These are phyloP conservation scores for Sphaerobolus stellatus DNA, from an alignment of 1,284 basidiomycete genomes.

Conservation along the genomic window DNA sequence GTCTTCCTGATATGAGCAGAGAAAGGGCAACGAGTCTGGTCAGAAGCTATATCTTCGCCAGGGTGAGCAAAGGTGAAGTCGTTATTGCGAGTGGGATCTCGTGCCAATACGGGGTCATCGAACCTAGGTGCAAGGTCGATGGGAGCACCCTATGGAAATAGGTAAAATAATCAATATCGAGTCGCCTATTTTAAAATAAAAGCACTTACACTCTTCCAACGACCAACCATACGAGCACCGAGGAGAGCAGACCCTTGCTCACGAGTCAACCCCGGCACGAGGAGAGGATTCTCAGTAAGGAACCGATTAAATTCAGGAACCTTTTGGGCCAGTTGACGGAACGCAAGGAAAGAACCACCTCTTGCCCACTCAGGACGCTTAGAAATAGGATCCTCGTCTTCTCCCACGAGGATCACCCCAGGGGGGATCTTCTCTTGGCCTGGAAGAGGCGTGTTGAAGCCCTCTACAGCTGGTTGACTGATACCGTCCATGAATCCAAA, in stretches of 20 bases:
- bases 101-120: conserved; percentile 14
- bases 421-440: conserved; percentile 15
- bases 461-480: conserved; percentile 16
- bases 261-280: background rate
- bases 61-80: conserved; percentile 16
- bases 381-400: conserved; percentile 6
- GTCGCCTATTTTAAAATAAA: background rate
- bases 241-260: conserved; percentile 13
- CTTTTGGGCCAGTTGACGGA: conserved; percentile 2
- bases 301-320: conserved; percentile 14
- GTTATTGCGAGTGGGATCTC: conserved; percentile 16
- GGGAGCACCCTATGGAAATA: conserved; percentile 15
- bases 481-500: conserved; percentile 19
- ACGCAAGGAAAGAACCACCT: conserved; percentile 1
- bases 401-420: conserved; percentile 16
- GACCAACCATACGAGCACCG: conserved; percentile 21
- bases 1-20: conserved; percentile 8
- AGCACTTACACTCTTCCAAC: conserved; percentile 22
- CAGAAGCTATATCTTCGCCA: background rate
- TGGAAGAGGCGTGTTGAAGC: conserved; percentile 16
- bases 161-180: background rate
- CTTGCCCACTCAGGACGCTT: conserved; percentile 13
- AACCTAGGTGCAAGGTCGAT: conserved; percentile 15
- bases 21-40: conserved; percentile 3
- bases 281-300: conserved; percentile 6